Evolutionary conservation across 352 stramenopile genomes (phyloP).

Genomic region (Phytophthora quininea): DNA sequence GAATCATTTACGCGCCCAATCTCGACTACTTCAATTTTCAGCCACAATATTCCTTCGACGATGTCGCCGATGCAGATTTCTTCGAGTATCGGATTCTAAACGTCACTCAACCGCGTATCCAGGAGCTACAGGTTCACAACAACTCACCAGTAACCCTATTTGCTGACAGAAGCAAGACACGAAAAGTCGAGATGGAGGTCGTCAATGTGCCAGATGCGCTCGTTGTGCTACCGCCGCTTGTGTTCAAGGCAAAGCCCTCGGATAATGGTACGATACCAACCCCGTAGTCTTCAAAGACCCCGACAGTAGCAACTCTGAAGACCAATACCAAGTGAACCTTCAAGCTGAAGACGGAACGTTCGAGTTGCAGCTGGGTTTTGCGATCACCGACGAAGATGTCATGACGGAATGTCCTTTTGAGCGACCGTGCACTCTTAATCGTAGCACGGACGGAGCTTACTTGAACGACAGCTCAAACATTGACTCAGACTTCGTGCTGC

Average conservation of each 20-base stretch:
- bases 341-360: conserved; percentile 41
- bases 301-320: conserved; percentile 35
- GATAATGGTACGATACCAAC: conserved; percentile 26
- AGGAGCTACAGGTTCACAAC: conserved; percentile 17
- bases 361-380: conserved; percentile 50
- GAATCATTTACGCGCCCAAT: conserved; percentile 53
- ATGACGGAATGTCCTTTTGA: conserved; percentile 55
- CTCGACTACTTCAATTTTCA: conserved; percentile 61
- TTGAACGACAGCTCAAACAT: conserved; percentile 32
- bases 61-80: conserved; percentile 18
- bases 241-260: conserved; percentile 35
- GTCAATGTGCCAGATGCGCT: conserved; percentile 52
- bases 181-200: conserved; percentile 63
- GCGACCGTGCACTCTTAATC: conserved; percentile 49
- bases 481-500: conserved; percentile 16
- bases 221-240: conserved; percentile 49
- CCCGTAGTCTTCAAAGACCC: conserved; percentile 65
- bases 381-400: conserved; percentile 56
- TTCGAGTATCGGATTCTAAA: conserved; percentile 47
- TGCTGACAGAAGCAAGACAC: conserved; percentile 12
- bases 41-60: not conserved
- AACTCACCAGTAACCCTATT: conserved; percentile 17
- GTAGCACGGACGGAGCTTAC: conserved; percentile 35
- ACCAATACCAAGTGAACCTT: conserved; percentile 54
- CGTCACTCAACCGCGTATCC: conserved; percentile 2